Conservation (phyloP, 2,329 filamentous ascomycete species). For the Colletotrichum euphorbiae region DNA sequence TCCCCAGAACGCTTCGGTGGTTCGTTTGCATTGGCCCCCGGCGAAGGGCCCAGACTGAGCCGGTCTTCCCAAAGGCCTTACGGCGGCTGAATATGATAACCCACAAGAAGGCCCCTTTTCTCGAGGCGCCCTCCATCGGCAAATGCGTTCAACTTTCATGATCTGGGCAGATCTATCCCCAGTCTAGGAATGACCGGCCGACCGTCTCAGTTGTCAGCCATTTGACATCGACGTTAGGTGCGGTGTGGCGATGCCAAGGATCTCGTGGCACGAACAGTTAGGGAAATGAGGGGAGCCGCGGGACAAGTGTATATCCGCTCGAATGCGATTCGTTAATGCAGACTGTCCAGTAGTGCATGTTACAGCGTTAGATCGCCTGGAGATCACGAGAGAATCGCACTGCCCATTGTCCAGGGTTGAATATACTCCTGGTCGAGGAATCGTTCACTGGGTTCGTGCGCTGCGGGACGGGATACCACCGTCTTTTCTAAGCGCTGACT, state of each 20-base stretch:
- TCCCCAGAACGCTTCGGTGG: neutral
- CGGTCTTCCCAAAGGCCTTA: constrained; percentile 8
- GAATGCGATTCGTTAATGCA: constrained; percentile 34
- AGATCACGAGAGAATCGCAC: constrained; percentile 23
- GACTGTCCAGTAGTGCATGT: constrained; percentile 13
- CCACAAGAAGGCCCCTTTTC: neutral
- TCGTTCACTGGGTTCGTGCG: neutral
- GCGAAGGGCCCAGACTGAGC: neutral
- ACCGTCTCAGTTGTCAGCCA: constrained; percentile 34
- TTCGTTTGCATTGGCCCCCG: constrained; percentile 21
- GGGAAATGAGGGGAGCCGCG: constrained; percentile 15
- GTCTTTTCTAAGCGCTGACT: constrained; percentile 21
- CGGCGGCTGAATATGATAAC: neutral
- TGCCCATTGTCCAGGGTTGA: constrained; percentile 12
- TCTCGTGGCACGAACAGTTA: constrained; percentile 31
- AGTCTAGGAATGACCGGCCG: constrained; percentile 6
- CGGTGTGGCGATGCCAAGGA: constrained; percentile 16
- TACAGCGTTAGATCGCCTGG: constrained; percentile 27
- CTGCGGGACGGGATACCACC: constrained; percentile 6
- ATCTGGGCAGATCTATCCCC: constrained; percentile 18
- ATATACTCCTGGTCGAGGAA: neutral
- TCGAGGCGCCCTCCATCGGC: neutral
- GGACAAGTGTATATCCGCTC: constrained; percentile 6
- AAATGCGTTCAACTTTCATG: constrained; percentile 17
- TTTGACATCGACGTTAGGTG: constrained; percentile 33